Percentiles rank a stretch among this genome's conserved stretches.
Evolutionary conservation across 148 eudicot genomes (phyloP).

Genomic region (Pouteria glomerata): DNA sequence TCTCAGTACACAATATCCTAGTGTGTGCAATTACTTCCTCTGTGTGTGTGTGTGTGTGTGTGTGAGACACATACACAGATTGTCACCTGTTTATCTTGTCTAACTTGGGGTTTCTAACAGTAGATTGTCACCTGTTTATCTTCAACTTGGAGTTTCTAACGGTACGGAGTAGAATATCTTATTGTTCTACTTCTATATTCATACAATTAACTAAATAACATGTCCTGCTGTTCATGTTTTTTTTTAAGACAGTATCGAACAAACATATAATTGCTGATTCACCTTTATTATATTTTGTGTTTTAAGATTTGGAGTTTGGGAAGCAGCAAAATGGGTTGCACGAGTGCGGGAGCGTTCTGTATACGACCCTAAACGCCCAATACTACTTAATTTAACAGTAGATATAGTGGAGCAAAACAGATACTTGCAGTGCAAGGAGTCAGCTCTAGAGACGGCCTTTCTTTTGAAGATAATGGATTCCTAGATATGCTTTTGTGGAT

Average conservation of each 20-base stretch:
- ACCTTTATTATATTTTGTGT: neutral
- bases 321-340: conserved; percentile 97
- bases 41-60: too few relatives aligned
- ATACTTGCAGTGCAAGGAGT: conserved; percentile 81
- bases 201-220: neutral
- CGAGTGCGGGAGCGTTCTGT: conserved; percentile 62
- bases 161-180: neutral
- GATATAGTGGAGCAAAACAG: conserved; percentile 85
- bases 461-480: conserved; percentile 68
- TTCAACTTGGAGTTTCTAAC: too few relatives aligned
- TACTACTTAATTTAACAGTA: conserved; percentile 65
- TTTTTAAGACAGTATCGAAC: neutral
- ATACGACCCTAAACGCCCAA: conserved; percentile 71
- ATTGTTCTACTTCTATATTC: neutral
- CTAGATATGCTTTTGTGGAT: conserved; percentile 18
- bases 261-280: neutral
- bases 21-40: too few relatives aligned
- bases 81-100: neutral
- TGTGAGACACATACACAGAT: too few relatives aligned
- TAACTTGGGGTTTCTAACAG: conserved; percentile 1
- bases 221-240: neutral
- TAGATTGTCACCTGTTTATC: too few relatives aligned
- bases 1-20: too few relatives aligned
- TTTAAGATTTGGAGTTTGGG: conserved; percentile 91
- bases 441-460: conserved; percentile 80